Conservation (phyloP, 2,329 filamentous ascomycete genomes). For the Penicillium sumatraense region DNA sequence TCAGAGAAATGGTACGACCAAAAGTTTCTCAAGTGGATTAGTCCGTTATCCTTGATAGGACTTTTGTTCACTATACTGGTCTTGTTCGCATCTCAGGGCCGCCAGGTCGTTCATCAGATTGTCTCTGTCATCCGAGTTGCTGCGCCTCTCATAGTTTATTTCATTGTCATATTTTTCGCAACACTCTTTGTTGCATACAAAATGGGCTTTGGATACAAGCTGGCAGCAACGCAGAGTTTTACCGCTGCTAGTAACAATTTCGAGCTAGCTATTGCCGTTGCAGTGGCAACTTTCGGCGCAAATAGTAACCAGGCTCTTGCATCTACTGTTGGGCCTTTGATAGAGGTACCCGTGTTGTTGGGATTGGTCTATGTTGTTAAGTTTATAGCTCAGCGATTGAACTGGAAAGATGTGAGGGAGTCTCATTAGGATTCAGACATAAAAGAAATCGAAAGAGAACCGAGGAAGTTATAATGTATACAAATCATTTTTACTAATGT, state of each 20-base stretch:
- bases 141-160: constrained; percentile 82
- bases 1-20: constrained; percentile 65
- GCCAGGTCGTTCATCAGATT: constrained; percentile 78
- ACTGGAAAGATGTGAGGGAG: constrained; percentile 20
- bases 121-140: constrained; percentile 80
- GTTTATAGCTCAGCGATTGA: constrained; percentile 30
- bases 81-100: constrained; percentile 81
- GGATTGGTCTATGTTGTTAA: constrained; percentile 75
- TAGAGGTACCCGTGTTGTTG: constrained; percentile 83
- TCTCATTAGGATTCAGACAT: no score
- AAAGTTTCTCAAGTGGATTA: constrained; percentile 60
- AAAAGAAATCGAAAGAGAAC: no score
- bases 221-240: constrained; percentile 79
- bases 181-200: constrained; percentile 67
- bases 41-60: constrained; percentile 79
- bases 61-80: constrained; percentile 86
- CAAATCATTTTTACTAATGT: no score
- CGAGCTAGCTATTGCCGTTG: constrained; percentile 87
- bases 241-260: constrained; percentile 94
- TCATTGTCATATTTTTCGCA: constrained; percentile 71
- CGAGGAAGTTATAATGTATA: no score
- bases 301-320: constrained; percentile 81
- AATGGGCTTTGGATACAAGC: constrained; percentile 74
- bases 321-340: constrained; percentile 70
- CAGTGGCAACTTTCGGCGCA: constrained; percentile 77